Conservation (phyloP, 306 rosid genomes). For the Elaeagnus macrophylla region DNA sequence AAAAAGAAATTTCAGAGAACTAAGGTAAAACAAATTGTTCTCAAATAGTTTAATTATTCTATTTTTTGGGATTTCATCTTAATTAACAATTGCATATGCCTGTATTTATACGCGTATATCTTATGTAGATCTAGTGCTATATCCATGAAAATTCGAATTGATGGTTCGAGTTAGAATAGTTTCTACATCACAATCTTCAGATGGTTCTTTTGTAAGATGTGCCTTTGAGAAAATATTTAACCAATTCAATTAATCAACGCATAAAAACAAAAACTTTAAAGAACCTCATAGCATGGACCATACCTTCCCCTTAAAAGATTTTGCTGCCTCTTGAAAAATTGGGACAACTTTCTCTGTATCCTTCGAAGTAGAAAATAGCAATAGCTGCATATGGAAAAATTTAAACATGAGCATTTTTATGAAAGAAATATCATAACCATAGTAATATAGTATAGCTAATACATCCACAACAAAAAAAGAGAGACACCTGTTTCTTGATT, state of each 20-base stretch:
- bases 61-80: no score
- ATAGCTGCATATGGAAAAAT: constrained; percentile 38
- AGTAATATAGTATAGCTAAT: not conserved
- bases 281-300: constrained; percentile 3
- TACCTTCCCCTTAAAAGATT: constrained; percentile 91
- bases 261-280: constrained; percentile 2
- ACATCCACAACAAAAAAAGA: not conserved
- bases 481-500: constrained; percentile 78
- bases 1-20: no score
- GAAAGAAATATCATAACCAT: not conserved
- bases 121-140: no score
- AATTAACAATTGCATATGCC: no score
- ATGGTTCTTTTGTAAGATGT: no score
- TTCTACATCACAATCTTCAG: no score
- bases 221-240: not conserved
- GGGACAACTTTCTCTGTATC: constrained; percentile 70
- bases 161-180: no score
- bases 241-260: not conserved
- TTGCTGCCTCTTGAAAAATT: constrained; percentile 64
- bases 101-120: no score
- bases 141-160: no score
- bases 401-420: constrained; percentile 12
- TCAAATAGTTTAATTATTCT: no score
- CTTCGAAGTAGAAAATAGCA: constrained; percentile 62
- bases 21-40: no score